Evolutionary conservation across 106 monocot genomes (phyloP), one percentile per base, ranked within the genome.

Genomic region (Amphibolis antarctica): DNA sequence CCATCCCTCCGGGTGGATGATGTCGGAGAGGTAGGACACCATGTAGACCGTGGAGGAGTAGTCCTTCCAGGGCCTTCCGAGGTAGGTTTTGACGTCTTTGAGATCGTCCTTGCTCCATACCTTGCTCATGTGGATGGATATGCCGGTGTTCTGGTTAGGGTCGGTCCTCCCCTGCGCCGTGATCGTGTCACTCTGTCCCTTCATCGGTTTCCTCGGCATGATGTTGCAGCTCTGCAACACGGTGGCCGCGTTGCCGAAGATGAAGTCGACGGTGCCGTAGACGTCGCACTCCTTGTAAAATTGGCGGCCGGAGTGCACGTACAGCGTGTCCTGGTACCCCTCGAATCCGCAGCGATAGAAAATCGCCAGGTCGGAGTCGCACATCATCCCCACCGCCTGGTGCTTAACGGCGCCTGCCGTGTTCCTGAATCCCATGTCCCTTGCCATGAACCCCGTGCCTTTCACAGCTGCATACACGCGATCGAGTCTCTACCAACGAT

Each of bases 201-300:
- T 3, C 7, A 60, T 46, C 23, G 69, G 69, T 7, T 28, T 18
- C 20, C 60, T 27, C 9, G 60, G 46, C 1, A 60, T 20, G 69
- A 69, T 60, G 30, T 60, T 50, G 69, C 69, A 69, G 59, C 25
- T 29, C 47, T 69, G 69, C 6, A 69, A 36, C 13, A 69, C 60
- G 5, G 19, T 28, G 19, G 69, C 69, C 12, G 69, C 69, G 59
- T 69, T 60, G 48, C 69, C 69, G 48, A 69, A 69, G 45, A 69
- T 60, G 60, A 60, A 69, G 60, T 69, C 69, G 30, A 69, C 69
- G n/a, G 69, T 60, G 60, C 69, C 69, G 69, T 18, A 22, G 59
- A 69, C 45, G 31, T 28, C 49, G 22, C 69, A 60, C 1, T 50
- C 60, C 7, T 58, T 36, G 60, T 69, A 69, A 49, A 60, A 69